Evolutionary conservation across 768 basidiomycete species (phyloP), one percentile per base, ranked within the genome.

Genomic region (Crucibulum laeve): DNA sequence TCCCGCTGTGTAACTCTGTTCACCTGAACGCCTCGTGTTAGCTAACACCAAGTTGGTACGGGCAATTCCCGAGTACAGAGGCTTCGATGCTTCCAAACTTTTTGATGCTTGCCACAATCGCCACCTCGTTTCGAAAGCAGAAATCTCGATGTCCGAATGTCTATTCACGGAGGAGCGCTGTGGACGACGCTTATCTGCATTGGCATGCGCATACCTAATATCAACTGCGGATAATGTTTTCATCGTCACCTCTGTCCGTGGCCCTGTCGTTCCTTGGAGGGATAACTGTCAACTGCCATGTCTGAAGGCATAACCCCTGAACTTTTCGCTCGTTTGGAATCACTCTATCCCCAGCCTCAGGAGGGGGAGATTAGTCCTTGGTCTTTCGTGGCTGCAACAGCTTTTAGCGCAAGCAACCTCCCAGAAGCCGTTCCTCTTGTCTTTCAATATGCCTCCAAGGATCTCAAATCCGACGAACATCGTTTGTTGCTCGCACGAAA

Each of bases 351-450:
- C 14, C 19, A 14, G 25, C 22, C 13, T 19, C 18, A 13, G 15
- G 28, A 10, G 17, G 42, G n/a, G 14, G 13, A 36, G 19, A 33
- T 43, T 14, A 33, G n/a, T 43, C 74, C 81, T 6, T 85, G 83
- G 83, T 79, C 75, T 45, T 66, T 82, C 33, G 63, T 82, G 24
- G 69, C 78, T 2, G 72, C 74, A 5, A 74, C 80, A 24, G 68
- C 74, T 1, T 82, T 81, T 54, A 71, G 70, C 46, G 75, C 79
- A 5, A 72, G 74, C 54, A 86, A 85, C 51, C 62, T 63, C 25
- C 73, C 81, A 3, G 80, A 82, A 23, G 79, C 65, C 1, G 75
- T 83, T 24, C 76, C 80, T 6, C 53, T 56, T 34, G 73, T 85
- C 4, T 80, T 80, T 55, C 51, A 72, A 33, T 62, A 74, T 47